phyloP scores from a whole-genome alignment of 176 grass and related monocot genomes.

The Otatea glauca region DNA sequence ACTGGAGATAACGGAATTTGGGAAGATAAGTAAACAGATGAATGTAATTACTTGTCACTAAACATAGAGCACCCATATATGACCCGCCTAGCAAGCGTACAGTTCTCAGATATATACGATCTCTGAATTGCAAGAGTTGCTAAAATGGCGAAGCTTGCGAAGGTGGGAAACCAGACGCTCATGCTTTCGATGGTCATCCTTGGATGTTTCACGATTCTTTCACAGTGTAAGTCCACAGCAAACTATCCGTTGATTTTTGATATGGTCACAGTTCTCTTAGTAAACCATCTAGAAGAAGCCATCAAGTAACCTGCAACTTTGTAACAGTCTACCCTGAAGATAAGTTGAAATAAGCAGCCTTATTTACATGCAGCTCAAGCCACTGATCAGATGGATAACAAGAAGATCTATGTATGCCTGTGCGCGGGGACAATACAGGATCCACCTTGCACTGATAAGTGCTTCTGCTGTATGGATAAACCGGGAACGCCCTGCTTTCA shows the following conservation, averaged over 20 bases:
- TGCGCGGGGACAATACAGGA: neutral
- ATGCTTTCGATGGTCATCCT: neutral
- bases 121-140: too few species aligned
- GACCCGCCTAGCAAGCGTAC: too few species aligned
- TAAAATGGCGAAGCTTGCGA: too few species aligned
- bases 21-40: too few species aligned
- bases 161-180: too few species aligned
- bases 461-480: neutral
- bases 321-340: neutral
- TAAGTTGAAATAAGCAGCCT: neutral
- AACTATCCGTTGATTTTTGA: neutral
- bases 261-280: too few species aligned
- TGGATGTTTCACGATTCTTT: neutral
- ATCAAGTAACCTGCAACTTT: neutral
- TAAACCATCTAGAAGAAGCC: too few species aligned
- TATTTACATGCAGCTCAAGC: neutral
- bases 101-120: too few species aligned
- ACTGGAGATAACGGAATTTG: too few species aligned
- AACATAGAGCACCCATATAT: too few species aligned
- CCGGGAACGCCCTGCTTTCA: neutral
- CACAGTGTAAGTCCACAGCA: neutral
- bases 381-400: neutral
- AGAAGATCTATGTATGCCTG: neutral
- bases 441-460: neutral
- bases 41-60: too few species aligned